Percentiles rank a stretch among this genome's conserved stretches.
phyloP scores from a whole-genome alignment of 345 rosid genomes.

The Populus deltoides region DNA sequence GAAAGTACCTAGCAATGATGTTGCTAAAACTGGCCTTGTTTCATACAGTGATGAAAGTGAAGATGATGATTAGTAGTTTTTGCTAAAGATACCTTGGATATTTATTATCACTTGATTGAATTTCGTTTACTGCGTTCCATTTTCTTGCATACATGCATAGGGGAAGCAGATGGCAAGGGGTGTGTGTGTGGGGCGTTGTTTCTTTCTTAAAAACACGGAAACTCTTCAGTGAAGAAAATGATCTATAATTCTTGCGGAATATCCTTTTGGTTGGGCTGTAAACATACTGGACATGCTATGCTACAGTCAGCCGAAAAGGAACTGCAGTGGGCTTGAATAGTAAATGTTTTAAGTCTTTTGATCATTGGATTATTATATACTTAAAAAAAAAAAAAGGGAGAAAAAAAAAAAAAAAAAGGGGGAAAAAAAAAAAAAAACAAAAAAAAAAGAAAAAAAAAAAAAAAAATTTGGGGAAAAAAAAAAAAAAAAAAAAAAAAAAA shows the following conservation, averaged over 20 bases:
- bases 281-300: neutral
- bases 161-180: neutral
- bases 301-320: neutral
- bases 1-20: conserved; percentile 21
- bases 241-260: too few species aligned
- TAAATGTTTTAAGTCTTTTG: too few species aligned
- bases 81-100: neutral
- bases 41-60: conserved; percentile 91
- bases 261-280: neutral
- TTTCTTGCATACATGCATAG: neutral
- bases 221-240: too few species aligned
- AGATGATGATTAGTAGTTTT: conserved; percentile 33
- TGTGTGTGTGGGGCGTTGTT: neutral
- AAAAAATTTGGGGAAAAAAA: too few species aligned
- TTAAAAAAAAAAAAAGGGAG: too few species aligned
- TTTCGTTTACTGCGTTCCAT: neutral
- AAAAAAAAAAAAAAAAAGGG: too few species aligned
- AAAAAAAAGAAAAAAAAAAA: too few species aligned
- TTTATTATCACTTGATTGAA: neutral
- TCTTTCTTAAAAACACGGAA: too few species aligned
- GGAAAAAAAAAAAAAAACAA: too few species aligned
- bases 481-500: too few species aligned
- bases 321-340: neutral
- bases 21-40: conserved; percentile 53
- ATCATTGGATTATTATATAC: too few species aligned